Evolutionary conservation across 1,284 basidiomycete species (phyloP).

Genomic region (Sanguinoderma infundibulare): DNA sequence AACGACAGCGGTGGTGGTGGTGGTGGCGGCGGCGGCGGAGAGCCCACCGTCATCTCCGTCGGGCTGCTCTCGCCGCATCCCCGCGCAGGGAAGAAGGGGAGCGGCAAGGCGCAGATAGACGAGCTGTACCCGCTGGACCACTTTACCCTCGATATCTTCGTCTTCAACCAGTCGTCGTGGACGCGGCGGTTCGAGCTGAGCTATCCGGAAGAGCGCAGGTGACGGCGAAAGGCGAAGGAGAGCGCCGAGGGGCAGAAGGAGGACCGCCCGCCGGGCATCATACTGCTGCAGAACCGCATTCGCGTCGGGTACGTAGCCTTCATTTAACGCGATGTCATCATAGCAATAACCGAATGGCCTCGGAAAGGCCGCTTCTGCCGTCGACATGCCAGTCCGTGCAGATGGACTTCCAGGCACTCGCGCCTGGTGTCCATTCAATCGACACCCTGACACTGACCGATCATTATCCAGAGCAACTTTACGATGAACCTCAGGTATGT

Average conservation of each 20-base stretch:
- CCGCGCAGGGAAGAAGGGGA: slow-evolving; percentile 28
- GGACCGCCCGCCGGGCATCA: slow-evolving; percentile 59
- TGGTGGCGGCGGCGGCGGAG: slow-evolving; percentile 44
- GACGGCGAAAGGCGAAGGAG: slow-evolving; percentile 46
- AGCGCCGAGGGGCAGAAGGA: slow-evolving; percentile 24
- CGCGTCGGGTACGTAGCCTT: slow-evolving; percentile 75
- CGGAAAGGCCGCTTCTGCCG: slow-evolving; percentile 73
- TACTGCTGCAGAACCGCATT: slow-evolving; percentile 82
- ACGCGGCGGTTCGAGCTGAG: slow-evolving; percentile 79
- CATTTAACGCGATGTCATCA: neutral
- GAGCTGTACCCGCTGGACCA: slow-evolving; percentile 71
- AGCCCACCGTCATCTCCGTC: slow-evolving; percentile 76
- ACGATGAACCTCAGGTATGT: slow-evolving; percentile 74
- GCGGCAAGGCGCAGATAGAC: slow-evolving; percentile 22
- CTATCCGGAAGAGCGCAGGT: slow-evolving; percentile 61
- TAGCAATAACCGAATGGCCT: neutral
- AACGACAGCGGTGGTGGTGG: too few species aligned
- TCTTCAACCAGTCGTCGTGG: slow-evolving; percentile 84
- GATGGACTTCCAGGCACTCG: slow-evolving; percentile 83
- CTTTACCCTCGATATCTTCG: slow-evolving; percentile 87
- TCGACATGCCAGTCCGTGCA: slow-evolving; percentile 86
- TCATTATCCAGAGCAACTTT: slow-evolving; percentile 70
- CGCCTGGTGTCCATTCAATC: slow-evolving; percentile 80
- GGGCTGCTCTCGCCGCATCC: slow-evolving; percentile 53
- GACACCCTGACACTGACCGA: slow-evolving; percentile 77